Evolutionary conservation across 2,329 filamentous ascomycete species (phyloP).

Genomic region (Penicillium sp.): DNA sequence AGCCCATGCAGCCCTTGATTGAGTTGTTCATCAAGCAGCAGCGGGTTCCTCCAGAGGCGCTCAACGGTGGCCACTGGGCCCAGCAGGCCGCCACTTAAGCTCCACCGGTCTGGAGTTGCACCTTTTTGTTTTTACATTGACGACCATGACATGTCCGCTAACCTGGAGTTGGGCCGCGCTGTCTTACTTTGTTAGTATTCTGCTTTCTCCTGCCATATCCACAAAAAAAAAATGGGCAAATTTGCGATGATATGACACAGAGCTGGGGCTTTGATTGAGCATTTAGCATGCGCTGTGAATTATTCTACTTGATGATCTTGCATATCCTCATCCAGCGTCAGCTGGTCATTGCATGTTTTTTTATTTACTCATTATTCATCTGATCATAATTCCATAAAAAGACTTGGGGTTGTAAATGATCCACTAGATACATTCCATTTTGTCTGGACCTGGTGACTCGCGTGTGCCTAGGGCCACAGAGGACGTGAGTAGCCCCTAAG

Average conservation of each 20-base stretch:
- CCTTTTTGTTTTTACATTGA: slow-evolving; percentile 16
- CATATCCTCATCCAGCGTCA: slow-evolving; percentile 18
- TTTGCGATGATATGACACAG: slow-evolving; percentile 25
- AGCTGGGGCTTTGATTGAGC: slow-evolving; percentile 33
- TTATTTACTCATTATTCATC: not conserved
- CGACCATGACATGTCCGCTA: slow-evolving; percentile 31
- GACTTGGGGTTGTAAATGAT: not conserved
- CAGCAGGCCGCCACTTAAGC: slow-evolving; percentile 36
- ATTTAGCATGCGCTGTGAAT: slow-evolving; percentile 41
- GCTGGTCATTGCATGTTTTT: slow-evolving; percentile 11
- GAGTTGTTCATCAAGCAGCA: slow-evolving; percentile 89
- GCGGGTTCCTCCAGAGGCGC: slow-evolving; percentile 71
- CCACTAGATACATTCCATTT: not conserved
- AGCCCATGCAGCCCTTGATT: slow-evolving; percentile 93
- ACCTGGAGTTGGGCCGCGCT: slow-evolving; percentile 37
- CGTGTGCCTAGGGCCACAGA: not conserved
- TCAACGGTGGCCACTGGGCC: slow-evolving; percentile 45
- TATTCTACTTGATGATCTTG: slow-evolving; percentile 24
- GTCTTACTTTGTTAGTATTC: slow-evolving; percentile 26
- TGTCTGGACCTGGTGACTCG: not conserved
- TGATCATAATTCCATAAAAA: slow-evolving; percentile 2
- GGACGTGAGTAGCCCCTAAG: not conserved
- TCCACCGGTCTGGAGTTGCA: slow-evolving; percentile 17
- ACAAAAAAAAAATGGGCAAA: slow-evolving; percentile 16
- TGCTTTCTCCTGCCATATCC: slow-evolving; percentile 18